A percentile compares a stretch with the other conserved stretches of the same genome.
phyloP scores from a whole-genome alignment of 1,284 basidiomycete species.

The Puccinia coronata region DNA sequence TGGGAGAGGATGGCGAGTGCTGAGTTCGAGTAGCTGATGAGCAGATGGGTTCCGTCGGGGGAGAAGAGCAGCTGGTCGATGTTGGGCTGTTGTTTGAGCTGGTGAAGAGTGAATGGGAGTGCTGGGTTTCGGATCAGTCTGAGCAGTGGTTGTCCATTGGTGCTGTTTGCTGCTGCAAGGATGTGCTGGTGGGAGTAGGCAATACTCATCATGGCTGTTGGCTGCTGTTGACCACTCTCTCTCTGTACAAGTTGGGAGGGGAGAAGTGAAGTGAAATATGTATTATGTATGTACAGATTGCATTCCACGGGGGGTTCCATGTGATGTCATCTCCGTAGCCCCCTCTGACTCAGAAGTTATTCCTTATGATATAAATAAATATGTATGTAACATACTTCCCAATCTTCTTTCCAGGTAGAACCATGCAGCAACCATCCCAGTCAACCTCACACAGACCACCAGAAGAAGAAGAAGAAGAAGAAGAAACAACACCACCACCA shows the following conservation, averaged over 20 bases:
- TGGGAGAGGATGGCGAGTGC: not conserved
- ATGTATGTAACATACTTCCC: too few species aligned
- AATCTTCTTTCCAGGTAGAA: too few species aligned
- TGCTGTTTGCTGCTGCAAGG: not conserved
- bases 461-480: too few species aligned
- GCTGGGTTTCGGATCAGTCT: not conserved
- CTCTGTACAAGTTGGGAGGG: not conserved
- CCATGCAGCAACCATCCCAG: not conserved
- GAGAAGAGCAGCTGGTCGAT: conserved; percentile 16
- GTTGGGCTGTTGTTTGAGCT: not conserved
- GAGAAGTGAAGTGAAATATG: not conserved
- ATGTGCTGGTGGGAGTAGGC: conserved; percentile 32
- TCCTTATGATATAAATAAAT: too few species aligned
- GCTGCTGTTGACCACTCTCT: too few species aligned
- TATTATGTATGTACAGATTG: too few species aligned
- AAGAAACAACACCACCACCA: not conserved
- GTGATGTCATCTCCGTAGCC: not conserved
- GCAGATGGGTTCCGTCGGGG: conserved; percentile 7
- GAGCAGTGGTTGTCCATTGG: not conserved
- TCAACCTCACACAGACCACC: not conserved
- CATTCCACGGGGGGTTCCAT: not conserved
- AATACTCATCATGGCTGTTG: not conserved
- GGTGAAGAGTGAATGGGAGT: not conserved
- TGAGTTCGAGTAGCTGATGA: conserved; percentile 20
- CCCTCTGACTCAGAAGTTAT: too few species aligned